Evolutionary conservation across 164 flowering plant species (phyloP).

Genomic region (Macadamia integrifolia): DNA sequence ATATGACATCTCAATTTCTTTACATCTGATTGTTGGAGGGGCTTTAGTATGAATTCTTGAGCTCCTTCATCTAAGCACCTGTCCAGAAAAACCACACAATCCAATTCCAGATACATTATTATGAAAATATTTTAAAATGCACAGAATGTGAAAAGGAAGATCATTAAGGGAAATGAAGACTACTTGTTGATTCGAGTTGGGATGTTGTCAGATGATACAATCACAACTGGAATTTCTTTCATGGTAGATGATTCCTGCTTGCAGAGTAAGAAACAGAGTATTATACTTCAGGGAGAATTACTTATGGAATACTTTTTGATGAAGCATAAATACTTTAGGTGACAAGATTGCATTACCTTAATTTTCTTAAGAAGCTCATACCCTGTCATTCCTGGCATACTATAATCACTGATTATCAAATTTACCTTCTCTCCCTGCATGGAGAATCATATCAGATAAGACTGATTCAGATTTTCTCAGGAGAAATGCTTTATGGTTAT

Average conservation of each 20-base stretch:
- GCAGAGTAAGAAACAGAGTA: too few species aligned
- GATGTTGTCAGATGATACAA: constrained; percentile 42
- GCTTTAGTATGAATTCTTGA: constrained; percentile 40
- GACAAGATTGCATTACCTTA: too few species aligned
- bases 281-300: too few species aligned
- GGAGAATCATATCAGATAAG: not conserved
- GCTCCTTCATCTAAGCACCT: constrained; percentile 56
- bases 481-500: too few species aligned
- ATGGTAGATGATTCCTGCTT: constrained; percentile 32
- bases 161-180: not conserved
- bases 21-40: constrained; percentile 35
- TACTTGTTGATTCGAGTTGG: constrained; percentile 32
- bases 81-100: not conserved
- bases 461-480: too few species aligned
- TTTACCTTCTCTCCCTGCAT: constrained; percentile 35
- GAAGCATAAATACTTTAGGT: too few species aligned
- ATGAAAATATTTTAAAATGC: not conserved
- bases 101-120: not conserved
- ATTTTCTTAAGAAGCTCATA: too few species aligned
- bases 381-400: constrained; percentile 50
- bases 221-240: constrained; percentile 41
- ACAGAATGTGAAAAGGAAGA: too few species aligned
- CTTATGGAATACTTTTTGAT: too few species aligned
- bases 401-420: constrained; percentile 45
- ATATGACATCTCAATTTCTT: constrained; percentile 16